Conservation (phyloP, 495 filamentous ascomycete species). For the Penicillium goetzii region DNA sequence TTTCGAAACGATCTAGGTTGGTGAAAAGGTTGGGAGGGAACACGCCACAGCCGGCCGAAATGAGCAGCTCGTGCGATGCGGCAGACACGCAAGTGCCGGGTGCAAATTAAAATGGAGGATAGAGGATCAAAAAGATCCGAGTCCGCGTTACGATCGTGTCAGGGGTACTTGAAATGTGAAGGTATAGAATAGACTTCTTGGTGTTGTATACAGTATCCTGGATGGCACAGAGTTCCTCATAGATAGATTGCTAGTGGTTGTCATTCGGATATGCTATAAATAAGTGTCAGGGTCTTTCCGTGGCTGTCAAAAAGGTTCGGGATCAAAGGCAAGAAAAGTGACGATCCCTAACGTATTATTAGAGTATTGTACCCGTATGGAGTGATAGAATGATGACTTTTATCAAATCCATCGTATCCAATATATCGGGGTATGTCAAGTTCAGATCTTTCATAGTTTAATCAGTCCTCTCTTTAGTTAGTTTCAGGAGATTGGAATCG, state of each 20-base stretch:
- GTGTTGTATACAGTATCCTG: neutral
- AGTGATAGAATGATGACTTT: neutral
- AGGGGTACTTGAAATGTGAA: neutral
- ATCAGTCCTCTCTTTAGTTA: no score
- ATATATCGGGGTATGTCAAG: no score
- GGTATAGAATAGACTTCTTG: neutral
- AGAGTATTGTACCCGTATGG: neutral
- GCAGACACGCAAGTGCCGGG: neutral
- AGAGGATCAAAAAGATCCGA: neutral
- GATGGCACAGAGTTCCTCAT: neutral
- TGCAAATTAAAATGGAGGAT: neutral
- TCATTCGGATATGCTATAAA: slow-evolving; percentile 33
- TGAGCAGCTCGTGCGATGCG: neutral
- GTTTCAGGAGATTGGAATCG: no score
- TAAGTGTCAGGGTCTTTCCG: slow-evolving; percentile 3
- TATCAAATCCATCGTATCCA: neutral
- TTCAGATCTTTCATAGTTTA: neutral
- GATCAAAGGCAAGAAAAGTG: neutral
- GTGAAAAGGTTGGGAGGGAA: neutral
- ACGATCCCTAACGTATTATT: neutral
- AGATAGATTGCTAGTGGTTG: slow-evolving; percentile 36
- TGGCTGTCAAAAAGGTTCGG: neutral
- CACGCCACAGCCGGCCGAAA: slow-evolving; percentile 22
- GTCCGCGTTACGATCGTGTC: neutral
- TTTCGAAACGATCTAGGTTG: neutral